Conservation (phyloP, 2,329 filamentous ascomycete genomes). For the Alternaria arbusti region DNA sequence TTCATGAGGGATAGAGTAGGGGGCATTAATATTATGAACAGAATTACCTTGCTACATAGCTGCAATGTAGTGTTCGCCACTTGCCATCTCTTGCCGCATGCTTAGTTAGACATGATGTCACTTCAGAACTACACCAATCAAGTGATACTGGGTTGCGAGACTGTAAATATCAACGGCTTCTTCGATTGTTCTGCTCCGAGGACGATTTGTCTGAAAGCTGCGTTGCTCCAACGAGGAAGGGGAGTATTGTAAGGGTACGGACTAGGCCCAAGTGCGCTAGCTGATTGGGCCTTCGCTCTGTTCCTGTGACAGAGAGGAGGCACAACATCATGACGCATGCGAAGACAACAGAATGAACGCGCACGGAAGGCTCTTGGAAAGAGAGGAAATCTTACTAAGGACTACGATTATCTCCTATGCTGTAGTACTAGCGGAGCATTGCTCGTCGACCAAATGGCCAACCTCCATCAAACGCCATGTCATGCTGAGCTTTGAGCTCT, state of each 20-base stretch:
- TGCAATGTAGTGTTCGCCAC: background rate
- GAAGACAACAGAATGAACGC: background rate
- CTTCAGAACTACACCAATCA: background rate
- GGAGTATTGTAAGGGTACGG: background rate
- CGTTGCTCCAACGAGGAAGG: background rate
- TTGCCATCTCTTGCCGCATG: background rate
- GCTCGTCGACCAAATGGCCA: background rate
- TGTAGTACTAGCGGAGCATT: conserved; percentile 3
- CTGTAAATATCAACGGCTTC: background rate
- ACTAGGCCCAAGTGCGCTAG: background rate
- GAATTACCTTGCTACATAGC: background rate
- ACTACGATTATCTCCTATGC: conserved; percentile 14
- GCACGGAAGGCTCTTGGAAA: background rate
- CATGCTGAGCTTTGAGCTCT: conserved; percentile 4
- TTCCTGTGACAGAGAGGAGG: background rate
- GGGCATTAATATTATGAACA: background rate
- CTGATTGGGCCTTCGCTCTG: background rate
- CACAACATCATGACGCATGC: background rate
- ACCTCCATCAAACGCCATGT: conserved; percentile 1
- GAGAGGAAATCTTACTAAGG: conserved; percentile 1
- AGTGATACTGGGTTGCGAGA: background rate
- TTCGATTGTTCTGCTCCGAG: background rate
- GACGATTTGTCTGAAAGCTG: background rate
- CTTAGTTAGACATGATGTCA: background rate
- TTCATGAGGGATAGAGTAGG: background rate